Evolutionary conservation across 2,329 filamentous ascomycete species (phyloP).

Genomic region (Claviceps sp.): DNA sequence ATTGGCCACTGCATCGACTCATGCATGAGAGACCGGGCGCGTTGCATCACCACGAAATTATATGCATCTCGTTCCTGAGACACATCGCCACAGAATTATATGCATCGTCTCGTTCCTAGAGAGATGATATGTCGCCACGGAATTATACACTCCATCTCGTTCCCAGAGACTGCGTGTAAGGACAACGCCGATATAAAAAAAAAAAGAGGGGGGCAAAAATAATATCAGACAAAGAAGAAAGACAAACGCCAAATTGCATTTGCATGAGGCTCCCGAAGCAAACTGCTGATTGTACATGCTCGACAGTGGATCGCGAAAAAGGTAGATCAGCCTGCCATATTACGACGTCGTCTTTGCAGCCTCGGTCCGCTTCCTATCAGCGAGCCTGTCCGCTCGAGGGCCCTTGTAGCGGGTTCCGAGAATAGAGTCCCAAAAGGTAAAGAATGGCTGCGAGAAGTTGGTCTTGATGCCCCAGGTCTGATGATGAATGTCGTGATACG

Average conservation of each 20-base stretch:
- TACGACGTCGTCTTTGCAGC: conserved; percentile 11
- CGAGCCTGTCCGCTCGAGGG: conserved; percentile 30
- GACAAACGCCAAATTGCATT: background rate
- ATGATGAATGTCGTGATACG: conserved; percentile 96
- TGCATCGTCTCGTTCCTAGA: background rate
- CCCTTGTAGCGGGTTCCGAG: conserved; percentile 76
- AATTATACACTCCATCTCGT: background rate
- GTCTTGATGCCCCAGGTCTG: conserved; percentile 99
- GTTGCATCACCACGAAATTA: too few species aligned
- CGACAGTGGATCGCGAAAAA: background rate
- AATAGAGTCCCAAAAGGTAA: conserved; percentile 85
- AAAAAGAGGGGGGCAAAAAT: background rate
- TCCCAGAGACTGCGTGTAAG: background rate
- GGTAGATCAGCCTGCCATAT: background rate
- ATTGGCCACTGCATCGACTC: too few species aligned
- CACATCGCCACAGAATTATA: too few species aligned
- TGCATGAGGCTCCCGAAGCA: background rate
- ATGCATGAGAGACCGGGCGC: too few species aligned
- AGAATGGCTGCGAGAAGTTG: conserved; percentile 83
- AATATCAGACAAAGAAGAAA: background rate
- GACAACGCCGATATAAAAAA: background rate
- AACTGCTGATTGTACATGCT: background rate
- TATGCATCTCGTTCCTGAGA: too few species aligned
- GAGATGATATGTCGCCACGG: background rate
- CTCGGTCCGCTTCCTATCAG: conserved; percentile 22